phyloP scores from a whole-genome alignment of 495 filamentous ascomycete species.

The Hypoxylon lienhwacheense region DNA sequence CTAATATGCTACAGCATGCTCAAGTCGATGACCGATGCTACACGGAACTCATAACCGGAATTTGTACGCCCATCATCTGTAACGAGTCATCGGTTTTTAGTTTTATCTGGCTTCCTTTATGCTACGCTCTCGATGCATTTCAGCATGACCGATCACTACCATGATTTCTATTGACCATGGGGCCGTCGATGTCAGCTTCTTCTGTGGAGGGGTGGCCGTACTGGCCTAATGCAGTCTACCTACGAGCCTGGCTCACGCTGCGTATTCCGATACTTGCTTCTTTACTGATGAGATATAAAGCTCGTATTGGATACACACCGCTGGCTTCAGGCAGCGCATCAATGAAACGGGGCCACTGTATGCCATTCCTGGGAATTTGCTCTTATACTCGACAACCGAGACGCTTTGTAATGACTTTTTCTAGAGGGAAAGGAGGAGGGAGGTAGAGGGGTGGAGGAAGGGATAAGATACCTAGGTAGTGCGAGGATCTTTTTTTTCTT shows the following conservation, averaged over 20 bases:
- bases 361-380: constrained; percentile 8
- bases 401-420: constrained; percentile 33
- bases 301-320: constrained; percentile 5
- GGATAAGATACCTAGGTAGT: not conserved
- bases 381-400: constrained; percentile 12
- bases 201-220: not conserved
- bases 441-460: not conserved
- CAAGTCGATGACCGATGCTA: constrained; percentile 39
- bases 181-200: not conserved
- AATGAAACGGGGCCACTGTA: too few species aligned
- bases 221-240: constrained; percentile 1
- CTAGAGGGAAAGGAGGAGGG: not conserved
- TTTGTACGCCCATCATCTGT: constrained; percentile 1
- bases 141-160: not conserved
- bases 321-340: too few species aligned
- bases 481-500: constrained; percentile 2
- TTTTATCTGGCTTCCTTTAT: not conserved
- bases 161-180: not conserved
- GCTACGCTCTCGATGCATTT: constrained; percentile 8
- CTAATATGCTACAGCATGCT: constrained; percentile 41
- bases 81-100: constrained; percentile 2
- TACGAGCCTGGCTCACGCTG: not conserved
- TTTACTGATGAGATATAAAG: not conserved
- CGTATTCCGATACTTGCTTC: not conserved
- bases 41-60: constrained; percentile 6